Conservation (phyloP, 495 filamentous ascomycete species). For the Aspergillus taichungensis region DNA sequence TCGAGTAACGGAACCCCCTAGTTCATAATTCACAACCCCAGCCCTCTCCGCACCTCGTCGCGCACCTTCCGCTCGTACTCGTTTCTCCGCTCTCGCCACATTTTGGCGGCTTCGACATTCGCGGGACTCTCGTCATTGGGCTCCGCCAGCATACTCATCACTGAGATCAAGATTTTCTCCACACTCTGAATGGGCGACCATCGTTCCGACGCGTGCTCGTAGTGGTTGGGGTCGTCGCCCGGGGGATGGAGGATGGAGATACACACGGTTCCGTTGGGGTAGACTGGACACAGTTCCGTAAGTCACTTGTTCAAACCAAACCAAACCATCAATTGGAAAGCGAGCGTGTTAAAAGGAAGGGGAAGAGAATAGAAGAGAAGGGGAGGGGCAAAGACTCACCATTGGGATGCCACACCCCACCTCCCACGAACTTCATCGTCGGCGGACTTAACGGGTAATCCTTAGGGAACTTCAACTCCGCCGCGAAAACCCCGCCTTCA, state of each 20-base stretch:
- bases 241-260: conserved; percentile 97
- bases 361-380: conserved; percentile 2
- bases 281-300: conserved; percentile 49
- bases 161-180: conserved; percentile 94
- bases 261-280: conserved; percentile 83
- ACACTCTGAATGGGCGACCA: conserved; percentile 96
- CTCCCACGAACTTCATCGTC: conserved; percentile 85
- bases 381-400: conserved; percentile 48
- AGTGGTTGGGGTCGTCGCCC: conserved; percentile 98
- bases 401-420: conserved; percentile 90
- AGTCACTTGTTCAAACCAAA: not conserved
- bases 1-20: not conserved
- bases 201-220: conserved; percentile 90
- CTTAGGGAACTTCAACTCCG: conserved; percentile 87
- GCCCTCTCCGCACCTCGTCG: conserved; percentile 62
- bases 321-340: not conserved
- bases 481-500: conserved; percentile 89
- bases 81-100: conserved; percentile 82
- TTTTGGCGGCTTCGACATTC: conserved; percentile 96
- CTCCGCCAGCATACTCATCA: conserved; percentile 99
- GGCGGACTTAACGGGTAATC: conserved; percentile 93
- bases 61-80: conserved; percentile 85
- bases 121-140: conserved; percentile 98
- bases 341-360: not conserved
- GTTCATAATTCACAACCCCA: conserved; percentile 37